Evolutionary conservation across 768 basidiomycete species (phyloP), one percentile per base, ranked within the genome.

Genomic region (Zangia roseola): DNA sequence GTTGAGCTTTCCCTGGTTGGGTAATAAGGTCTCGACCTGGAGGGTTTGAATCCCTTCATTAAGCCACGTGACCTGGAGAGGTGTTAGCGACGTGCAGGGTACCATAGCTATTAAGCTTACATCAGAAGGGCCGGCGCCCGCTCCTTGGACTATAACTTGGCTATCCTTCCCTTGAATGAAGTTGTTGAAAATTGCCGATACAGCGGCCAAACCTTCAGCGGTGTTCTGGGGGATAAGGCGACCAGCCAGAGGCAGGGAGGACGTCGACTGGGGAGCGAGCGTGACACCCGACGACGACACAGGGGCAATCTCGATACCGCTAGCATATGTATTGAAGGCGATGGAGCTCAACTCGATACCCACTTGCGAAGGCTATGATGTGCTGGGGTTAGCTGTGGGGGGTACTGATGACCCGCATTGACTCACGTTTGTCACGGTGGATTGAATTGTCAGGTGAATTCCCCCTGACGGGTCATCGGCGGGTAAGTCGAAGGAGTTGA

Each of bases 391-490:
- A 63, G 35, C 48, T 16, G 31, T 10, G 37, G 34, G 40, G 39
- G 31, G 5, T 13, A 16, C 10, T 24, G 9, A 24, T 19, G 19
- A 21, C 12, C n/a, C 19, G 31, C 19, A 13, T 40, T 24, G n/a
- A 59, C 79, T 56, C 50, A 84, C 83, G 55, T 88, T 89, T 2
- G 73, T 67, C 3, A 81, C 69, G 10, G 73, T 75, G 0, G 86
- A 79, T 45, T 84, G 69, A 16, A 89, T 69, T 5, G 82, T 86
- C 34, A 89, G 69, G 58, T 79, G 79, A 45, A 89, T 82, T 12
- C 87, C 86, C 17, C 86, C 87, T 10, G 75, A 77, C 1, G 85
- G 84, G 56, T 88, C 86, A 57, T 89, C 75, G 10, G 74, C 71
- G 0, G 87, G 86, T 21, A 89, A 65, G 65, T 88, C 84, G 56